Conservation (phyloP, 2,329 filamentous ascomycete species). For the Cordyceps militaris region DNA sequence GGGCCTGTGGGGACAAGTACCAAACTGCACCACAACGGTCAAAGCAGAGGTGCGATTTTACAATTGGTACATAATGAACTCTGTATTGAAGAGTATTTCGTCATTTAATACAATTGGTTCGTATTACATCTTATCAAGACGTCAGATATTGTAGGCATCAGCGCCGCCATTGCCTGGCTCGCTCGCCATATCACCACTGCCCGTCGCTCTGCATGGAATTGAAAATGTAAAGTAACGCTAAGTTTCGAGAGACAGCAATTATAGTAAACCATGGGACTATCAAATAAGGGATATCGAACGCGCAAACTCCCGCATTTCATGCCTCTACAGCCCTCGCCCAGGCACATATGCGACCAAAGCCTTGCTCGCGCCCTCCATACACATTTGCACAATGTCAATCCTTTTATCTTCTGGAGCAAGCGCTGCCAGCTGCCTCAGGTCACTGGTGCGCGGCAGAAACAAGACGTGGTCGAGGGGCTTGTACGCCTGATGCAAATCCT, state of each 20-base stretch:
- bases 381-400: slow-evolving; percentile 80
- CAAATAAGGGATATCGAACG: neutral
- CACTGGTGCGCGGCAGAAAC: slow-evolving; percentile 79
- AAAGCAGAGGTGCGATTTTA: neutral
- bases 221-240: neutral
- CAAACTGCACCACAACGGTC: neutral
- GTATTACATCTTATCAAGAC: too few species aligned
- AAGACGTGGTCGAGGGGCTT: slow-evolving; percentile 56
- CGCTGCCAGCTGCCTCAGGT: slow-evolving; percentile 69
- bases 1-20: slow-evolving; percentile 6
- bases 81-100: neutral
- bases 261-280: neutral
- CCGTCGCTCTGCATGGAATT: neutral
- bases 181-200: too few species aligned
- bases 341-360: slow-evolving; percentile 61
- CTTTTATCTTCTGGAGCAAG: slow-evolving; percentile 45
- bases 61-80: neutral
- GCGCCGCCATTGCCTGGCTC: too few species aligned
- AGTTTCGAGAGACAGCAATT: neutral
- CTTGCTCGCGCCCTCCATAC: slow-evolving; percentile 84
- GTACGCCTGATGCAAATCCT: slow-evolving; percentile 56
- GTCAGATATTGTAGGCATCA: too few species aligned
- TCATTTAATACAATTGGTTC: too few species aligned
- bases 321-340: slow-evolving; percentile 14
- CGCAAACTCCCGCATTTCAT: neutral